A percentile compares a stretch with the other conserved stretches of the same genome.
Conservation (phyloP, 257 asterid species). For the Voacanga thouarsii region DNA sequence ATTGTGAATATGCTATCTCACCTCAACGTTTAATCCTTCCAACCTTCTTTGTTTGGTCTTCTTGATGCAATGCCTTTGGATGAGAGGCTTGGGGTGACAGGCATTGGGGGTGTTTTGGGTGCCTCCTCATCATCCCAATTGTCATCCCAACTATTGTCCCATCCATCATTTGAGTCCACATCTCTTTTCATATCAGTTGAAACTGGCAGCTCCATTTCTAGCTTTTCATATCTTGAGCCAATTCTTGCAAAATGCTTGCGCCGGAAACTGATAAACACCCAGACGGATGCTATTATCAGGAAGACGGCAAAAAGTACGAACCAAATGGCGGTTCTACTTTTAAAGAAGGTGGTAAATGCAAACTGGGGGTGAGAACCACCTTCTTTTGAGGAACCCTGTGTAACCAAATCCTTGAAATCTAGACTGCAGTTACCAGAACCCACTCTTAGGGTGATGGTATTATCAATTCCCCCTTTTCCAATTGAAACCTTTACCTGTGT, state of each 20-base stretch:
- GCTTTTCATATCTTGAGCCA: conserved; percentile 48
- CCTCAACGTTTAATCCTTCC: conserved; percentile 56
- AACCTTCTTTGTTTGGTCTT: conserved; percentile 56
- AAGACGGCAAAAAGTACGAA: conserved; percentile 40
- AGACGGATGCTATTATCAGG: conserved; percentile 33
- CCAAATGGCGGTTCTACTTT: conserved; percentile 27
- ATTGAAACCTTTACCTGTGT: conserved; percentile 66
- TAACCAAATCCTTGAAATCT: conserved; percentile 46
- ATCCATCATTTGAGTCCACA: conserved; percentile 46
- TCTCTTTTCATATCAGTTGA: conserved; percentile 39
- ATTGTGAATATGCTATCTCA: neutral
- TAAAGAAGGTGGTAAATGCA: conserved; percentile 23
- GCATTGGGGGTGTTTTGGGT: conserved; percentile 49
- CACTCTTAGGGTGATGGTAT: conserved; percentile 42
- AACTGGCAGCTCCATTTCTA: conserved; percentile 73
- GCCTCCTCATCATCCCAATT: conserved; percentile 89
- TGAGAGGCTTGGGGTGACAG: conserved; percentile 60
- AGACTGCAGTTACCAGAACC: conserved; percentile 64
- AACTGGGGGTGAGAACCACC: conserved; percentile 27
- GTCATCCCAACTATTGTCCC: conserved; percentile 86
- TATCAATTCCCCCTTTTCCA: conserved; percentile 35
- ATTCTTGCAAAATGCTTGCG: conserved; percentile 35
- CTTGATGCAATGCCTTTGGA: conserved; percentile 52
- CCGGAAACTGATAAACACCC: conserved; percentile 35
- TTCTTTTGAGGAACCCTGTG: conserved; percentile 25